Conservation (phyloP, 1,284 basidiomycete species). For the Schizophyllum commune region DNA sequence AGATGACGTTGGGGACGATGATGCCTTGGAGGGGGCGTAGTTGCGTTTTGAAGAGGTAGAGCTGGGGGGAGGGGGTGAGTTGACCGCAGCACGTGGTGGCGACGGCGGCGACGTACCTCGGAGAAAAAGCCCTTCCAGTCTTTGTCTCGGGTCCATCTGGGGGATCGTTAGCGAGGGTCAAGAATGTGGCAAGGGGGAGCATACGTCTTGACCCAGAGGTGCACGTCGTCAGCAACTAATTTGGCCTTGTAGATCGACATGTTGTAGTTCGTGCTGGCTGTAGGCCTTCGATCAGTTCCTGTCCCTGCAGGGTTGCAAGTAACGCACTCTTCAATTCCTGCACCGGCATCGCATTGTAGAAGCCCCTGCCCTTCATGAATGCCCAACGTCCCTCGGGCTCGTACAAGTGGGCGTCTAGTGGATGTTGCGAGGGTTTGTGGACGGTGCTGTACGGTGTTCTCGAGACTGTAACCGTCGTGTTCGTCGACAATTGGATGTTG, state of each 20-base stretch:
- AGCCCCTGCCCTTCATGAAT: not conserved
- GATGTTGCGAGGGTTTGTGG: not conserved
- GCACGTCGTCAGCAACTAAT: not conserved
- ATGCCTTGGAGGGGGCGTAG: constrained; percentile 45
- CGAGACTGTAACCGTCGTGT: not conserved
- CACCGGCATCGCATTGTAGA: not conserved
- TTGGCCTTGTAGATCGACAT: not conserved
- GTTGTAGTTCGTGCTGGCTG: not conserved
- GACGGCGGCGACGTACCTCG: not conserved
- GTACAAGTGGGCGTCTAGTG: not conserved
- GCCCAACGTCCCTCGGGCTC: not conserved
- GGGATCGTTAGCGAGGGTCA: not conserved
- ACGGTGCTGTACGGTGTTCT: not conserved
- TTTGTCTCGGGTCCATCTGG: not conserved
- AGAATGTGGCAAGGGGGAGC: not conserved
- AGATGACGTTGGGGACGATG: constrained; percentile 46
- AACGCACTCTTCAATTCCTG: not conserved
- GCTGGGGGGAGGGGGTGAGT: constrained; percentile 14
- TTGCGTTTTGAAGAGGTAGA: constrained; percentile 35
- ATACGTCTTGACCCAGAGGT: not conserved
- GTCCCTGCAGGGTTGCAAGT: not conserved
- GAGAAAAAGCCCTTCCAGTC: not conserved
- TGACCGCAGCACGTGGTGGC: not conserved
- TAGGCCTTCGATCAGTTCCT: not conserved
- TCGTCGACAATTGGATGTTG: too few species aligned